A percentile compares a stretch with the other conserved stretches of the same genome.
These are phyloP conservation scores for Aspergillus ochraceoroseus DNA, from an alignment of 2,329 filamentous ascomycete species.

Conservation along the genomic window DNA sequence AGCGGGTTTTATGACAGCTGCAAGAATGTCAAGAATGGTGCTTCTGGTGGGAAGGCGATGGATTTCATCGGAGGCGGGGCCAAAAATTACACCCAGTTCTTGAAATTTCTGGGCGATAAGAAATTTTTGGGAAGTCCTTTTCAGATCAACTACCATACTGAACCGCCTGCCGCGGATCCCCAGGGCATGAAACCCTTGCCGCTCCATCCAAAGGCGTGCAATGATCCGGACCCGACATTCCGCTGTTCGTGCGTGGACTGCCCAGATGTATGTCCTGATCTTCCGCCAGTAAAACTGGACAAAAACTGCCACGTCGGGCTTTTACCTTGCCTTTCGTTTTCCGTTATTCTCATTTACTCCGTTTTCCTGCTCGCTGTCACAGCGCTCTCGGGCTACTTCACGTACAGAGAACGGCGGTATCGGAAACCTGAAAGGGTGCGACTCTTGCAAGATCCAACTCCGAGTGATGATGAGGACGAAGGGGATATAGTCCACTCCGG, in stretches of 20 bases:
- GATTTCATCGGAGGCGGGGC: slow-evolving; percentile 93
- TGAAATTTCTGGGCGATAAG: slow-evolving; percentile 91
- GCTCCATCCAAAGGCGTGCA: slow-evolving; percentile 77
- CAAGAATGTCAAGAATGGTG: slow-evolving; percentile 97
- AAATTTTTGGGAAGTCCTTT: slow-evolving; percentile 88
- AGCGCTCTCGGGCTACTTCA: slow-evolving; percentile 67
- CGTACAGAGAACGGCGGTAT: slow-evolving; percentile 67
- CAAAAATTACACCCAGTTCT: slow-evolving; percentile 77
- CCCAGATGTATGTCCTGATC: slow-evolving; percentile 72
- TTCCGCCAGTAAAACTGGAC: slow-evolving; percentile 67
- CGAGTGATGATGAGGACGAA: slow-evolving; percentile 91
- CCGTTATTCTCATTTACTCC: slow-evolving; percentile 80
- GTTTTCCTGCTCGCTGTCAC: slow-evolving; percentile 64
- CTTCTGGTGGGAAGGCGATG: slow-evolving; percentile 89
- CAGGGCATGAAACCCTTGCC: slow-evolving; percentile 66
- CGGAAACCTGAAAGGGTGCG: slow-evolving; percentile 77
- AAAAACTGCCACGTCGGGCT: slow-evolving; percentile 75
- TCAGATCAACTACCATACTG: slow-evolving; percentile 83
- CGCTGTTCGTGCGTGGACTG: slow-evolving; percentile 94
- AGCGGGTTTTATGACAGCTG: slow-evolving; percentile 91
- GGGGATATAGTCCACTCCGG: slow-evolving; percentile 73
- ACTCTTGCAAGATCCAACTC: slow-evolving; percentile 74
- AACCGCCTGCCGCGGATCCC: slow-evolving; percentile 55
- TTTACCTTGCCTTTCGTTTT: slow-evolving; percentile 90
- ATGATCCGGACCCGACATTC: slow-evolving; percentile 78